Evolutionary conservation across 2,329 filamentous ascomycete species (phyloP), one percentile per base, ranked within the genome.

Genomic region (Diaporthe vexans): DNA sequence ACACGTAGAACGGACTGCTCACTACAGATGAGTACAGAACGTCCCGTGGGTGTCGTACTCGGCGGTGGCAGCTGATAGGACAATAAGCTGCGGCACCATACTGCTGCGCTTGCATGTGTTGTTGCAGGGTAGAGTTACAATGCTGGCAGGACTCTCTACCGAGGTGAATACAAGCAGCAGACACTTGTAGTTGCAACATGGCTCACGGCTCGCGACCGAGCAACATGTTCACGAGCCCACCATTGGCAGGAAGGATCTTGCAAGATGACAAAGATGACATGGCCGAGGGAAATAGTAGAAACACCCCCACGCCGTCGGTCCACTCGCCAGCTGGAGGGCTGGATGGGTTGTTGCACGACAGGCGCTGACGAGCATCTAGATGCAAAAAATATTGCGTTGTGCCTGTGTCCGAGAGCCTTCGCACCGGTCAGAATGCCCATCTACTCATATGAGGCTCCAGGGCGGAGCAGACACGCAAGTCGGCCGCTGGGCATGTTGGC

Each of bases 101-200:
- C 33, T 37, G 51, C 33, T 72, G 57, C 43, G 61, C 69, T 63
- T 63, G 57, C 69, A 71, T 51, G 29, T 51, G 52, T 24, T 48
- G 52, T 19, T 35, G 52, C 43, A 61, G 40, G 43, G 69, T 29
- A 59, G 58, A 40, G 56, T 35, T 33, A 35, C 52, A 52, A 52
- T 67, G 26, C 13, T 48, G 67, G 67, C n/a, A 24, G 29, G 33
- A 43, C 40, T 24, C 40, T 24, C 8, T 35, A 33, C 9, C 26
- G 40, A 40, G 59, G 56, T 59, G 56, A 37, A 59, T 19, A 65
- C 29, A 43, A 4, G 19, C 59, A 46, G 24, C 46, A 43, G 46
- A 40, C 59, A 29, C 37, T 33, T 21, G 26, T 15, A 40, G 37
- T 29, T 19, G 37, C 13, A n/a, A n/a, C 29, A 33, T 51, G 61